Percentiles rank a stretch among this genome's conserved stretches.
Conservation (phyloP, 2,329 filamentous ascomycete genomes). For the Penicillium fuscoglaucum region DNA sequence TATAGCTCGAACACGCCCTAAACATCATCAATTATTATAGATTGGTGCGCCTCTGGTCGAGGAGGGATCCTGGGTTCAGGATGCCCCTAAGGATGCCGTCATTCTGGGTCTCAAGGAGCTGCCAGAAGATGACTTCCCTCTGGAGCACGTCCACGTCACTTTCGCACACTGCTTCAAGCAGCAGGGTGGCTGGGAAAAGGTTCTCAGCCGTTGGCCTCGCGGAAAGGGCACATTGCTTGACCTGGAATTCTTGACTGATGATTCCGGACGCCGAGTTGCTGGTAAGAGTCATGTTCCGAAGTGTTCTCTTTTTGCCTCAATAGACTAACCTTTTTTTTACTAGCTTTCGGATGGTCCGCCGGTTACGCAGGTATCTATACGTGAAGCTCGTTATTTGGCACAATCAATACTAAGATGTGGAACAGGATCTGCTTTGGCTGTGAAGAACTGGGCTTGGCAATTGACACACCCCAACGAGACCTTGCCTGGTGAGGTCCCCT, state of each 20-base stretch:
- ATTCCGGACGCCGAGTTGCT: conserved; percentile 60
- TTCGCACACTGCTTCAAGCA: conserved; percentile 76
- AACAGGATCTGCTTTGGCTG: conserved; percentile 65
- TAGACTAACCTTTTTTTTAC: conserved; percentile 7
- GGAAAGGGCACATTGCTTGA: conserved; percentile 79
- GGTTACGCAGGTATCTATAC: conserved; percentile 62
- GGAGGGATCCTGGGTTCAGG: conserved; percentile 63
- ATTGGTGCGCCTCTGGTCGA: conserved; percentile 66
- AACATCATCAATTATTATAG: conserved; percentile 55
- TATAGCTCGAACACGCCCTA: conserved; percentile 2
- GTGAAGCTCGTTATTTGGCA: not conserved
- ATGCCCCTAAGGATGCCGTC: conserved; percentile 67
- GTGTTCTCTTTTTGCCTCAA: not conserved
- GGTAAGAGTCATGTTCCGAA: conserved; percentile 24
- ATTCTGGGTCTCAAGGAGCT: conserved; percentile 78
- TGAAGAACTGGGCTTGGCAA: conserved; percentile 84
- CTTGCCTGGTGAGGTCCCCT: conserved; percentile 60
- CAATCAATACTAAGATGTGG: conserved; percentile 9
- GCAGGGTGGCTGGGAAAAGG: conserved; percentile 75
- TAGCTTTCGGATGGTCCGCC: conserved; percentile 62
- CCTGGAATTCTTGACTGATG: conserved; percentile 80
- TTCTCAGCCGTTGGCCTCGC: conserved; percentile 74
- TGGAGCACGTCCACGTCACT: conserved; percentile 71
- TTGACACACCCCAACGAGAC: conserved; percentile 67
- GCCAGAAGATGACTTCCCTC: conserved; percentile 66